Evolutionary conservation across 2,329 filamentous ascomycete species (phyloP).

Genomic region (Aspergillus quadrilineatus): DNA sequence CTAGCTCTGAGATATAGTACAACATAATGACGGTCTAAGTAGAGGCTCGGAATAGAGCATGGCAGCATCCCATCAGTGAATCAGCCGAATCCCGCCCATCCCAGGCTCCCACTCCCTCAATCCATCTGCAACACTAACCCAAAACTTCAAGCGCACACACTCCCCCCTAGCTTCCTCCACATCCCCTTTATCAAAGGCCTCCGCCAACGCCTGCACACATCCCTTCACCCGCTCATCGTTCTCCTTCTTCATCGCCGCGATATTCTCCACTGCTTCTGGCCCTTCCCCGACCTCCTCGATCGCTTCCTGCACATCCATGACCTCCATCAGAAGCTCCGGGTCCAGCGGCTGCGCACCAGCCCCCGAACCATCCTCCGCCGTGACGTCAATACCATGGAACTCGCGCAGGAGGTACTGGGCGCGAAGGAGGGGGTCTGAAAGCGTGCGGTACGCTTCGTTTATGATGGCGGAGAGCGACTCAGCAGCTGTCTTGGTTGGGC

Average conservation of each 20-base stretch:
- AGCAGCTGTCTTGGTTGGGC: slow-evolving; percentile 57
- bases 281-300: slow-evolving; percentile 62
- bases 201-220: slow-evolving; percentile 63
- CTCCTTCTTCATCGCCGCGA: slow-evolving; percentile 63
- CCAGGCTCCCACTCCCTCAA: slow-evolving; percentile 83
- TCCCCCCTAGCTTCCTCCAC: slow-evolving; percentile 66
- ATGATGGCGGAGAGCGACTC: slow-evolving; percentile 78
- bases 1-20: neutral
- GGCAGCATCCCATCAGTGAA: slow-evolving; percentile 48
- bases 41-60: neutral
- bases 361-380: slow-evolving; percentile 66
- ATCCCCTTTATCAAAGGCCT: slow-evolving; percentile 66
- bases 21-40: neutral
- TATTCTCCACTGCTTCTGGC: slow-evolving; percentile 56
- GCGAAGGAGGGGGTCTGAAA: slow-evolving; percentile 72
- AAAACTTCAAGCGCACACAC: slow-evolving; percentile 79
- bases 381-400: slow-evolving; percentile 68
- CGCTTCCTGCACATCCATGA: slow-evolving; percentile 75
- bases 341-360: slow-evolving; percentile 66
- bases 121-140: slow-evolving; percentile 81
- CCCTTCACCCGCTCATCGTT: slow-evolving; percentile 68
- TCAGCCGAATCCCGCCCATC: slow-evolving; percentile 55
- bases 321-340: slow-evolving; percentile 74
- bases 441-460: slow-evolving; percentile 88
- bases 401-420: slow-evolving; percentile 82